Evolutionary conservation across 805 yeast genomes (phyloP).

Genomic region (Monosporozyma solicola): DNA sequence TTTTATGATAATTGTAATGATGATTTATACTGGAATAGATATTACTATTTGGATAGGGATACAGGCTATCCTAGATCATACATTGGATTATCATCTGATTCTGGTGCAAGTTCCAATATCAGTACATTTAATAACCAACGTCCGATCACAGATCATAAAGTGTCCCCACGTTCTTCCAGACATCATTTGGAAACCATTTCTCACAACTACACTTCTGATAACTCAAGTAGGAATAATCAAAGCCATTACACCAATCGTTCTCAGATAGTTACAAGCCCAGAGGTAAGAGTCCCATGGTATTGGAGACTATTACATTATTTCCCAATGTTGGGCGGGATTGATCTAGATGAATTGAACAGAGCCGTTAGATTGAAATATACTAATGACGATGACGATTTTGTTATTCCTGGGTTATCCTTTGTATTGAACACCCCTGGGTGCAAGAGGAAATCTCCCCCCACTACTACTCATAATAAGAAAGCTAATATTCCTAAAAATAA

Average conservation of each 20-base stretch:
- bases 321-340: constrained; percentile 27
- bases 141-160: not conserved
- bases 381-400: constrained; percentile 14
- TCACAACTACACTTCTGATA: not conserved
- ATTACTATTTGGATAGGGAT: constrained; percentile 8
- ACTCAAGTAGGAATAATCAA: not conserved
- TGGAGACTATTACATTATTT: constrained; percentile 23
- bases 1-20: constrained; percentile 24
- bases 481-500: constrained; percentile 1
- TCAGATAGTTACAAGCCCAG: constrained; percentile 4
- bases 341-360: constrained; percentile 26
- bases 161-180: not conserved
- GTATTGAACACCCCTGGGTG: constrained; percentile 7
- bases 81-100: not conserved
- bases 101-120: not conserved
- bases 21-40: constrained; percentile 16
- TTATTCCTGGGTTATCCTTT: constrained; percentile 20
- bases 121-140: not conserved
- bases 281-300: constrained; percentile 13
- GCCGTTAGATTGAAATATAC: constrained; percentile 12
- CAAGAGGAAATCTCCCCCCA: not conserved
- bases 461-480: not conserved
- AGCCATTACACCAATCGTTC: not conserved
- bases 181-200: not conserved
- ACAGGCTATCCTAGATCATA: not conserved